Base-by-base conservation (phyloP, 768 basidiomycete genomes). In the Trametes cinnabarina region DNA sequence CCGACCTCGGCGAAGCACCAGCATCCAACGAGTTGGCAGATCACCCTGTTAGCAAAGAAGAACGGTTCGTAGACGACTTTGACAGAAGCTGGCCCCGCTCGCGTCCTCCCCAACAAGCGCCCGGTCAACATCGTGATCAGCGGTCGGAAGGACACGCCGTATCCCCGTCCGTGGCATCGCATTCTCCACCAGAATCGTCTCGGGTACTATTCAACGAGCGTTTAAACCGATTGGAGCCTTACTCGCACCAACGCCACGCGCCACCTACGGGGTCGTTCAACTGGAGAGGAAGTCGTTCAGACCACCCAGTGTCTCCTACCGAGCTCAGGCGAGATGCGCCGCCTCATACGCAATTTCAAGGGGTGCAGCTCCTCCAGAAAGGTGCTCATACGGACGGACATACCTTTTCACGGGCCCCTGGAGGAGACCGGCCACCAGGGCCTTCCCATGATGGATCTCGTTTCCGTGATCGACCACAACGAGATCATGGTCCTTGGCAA, bases 31-130 rank as follows among this genome's bases (percentile, higher is more conserved):
- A 48, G 12, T 17, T 50, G 19, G 42, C 69, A 35, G 66, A 74
- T 49, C 73, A 70, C n/a, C 82, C 82, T 32, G 85, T 92, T 12
- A 82, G 81, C 62, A 93, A 94, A 69, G 89, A 90, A 62, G 92
- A 97, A 48, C 81, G 94, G 28, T 95, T 96, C 72, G 86, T 82
- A 6, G 94, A 98, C 64, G 95, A 98, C 72, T 96, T 92, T 68
- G 96, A 97, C 74, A 85, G 96, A 49, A 94, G 92, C 66, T 97
- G 94, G 94, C 94, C 94, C n/a, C 84, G 87, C 51, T 84, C 85
- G 15, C 55, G 55, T 0, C 55, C 34, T 78, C 76, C 37, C 80
- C 81, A 20, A 79, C 82, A 44, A 66, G 78, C 19, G 56, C 71
- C 76, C 10, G 48, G 60, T 22, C 72, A 72, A 17, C 49, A 43